phyloP scores from a whole-genome alignment of 805 yeast genomes.

The Hanseniaspora jakobsenii region DNA sequence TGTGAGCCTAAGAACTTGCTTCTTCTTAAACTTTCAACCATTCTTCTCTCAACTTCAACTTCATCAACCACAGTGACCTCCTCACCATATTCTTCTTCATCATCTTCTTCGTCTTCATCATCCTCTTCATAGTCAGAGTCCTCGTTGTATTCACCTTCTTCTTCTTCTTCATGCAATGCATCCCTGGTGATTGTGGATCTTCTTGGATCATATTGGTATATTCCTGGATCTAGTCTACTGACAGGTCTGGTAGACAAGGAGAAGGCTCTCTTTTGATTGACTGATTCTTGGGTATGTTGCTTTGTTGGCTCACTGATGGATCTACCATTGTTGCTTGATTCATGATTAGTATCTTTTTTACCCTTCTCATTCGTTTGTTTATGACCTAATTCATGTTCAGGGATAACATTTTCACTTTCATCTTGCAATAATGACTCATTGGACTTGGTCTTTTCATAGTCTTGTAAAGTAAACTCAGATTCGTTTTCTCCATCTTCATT shows the following conservation, averaged over 20 bases:
- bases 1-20: conserved; percentile 35
- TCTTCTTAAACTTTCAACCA: conserved; percentile 35
- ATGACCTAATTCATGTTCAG: conserved; percentile 9
- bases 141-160: conserved; percentile 18
- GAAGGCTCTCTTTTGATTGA: conserved; percentile 28
- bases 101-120: conserved; percentile 18
- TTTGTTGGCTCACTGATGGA: conserved; percentile 32
- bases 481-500: neutral
- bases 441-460: conserved; percentile 14
- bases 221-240: conserved; percentile 35
- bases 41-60: conserved; percentile 22
- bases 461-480: conserved; percentile 13
- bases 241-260: conserved; percentile 34
- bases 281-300: neutral
- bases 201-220: conserved; percentile 21
- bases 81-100: conserved; percentile 21
- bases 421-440: neutral
- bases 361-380: too few relatives aligned
- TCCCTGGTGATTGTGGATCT: conserved; percentile 12
- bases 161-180: conserved; percentile 17
- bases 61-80: conserved; percentile 18
- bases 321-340: conserved; percentile 26
- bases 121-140: conserved; percentile 21
- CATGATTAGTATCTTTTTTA: too few relatives aligned
- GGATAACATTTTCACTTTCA: neutral